phyloP scores from a whole-genome alignment of 805 yeast genomes.

The Kuraishia capsulata region DNA sequence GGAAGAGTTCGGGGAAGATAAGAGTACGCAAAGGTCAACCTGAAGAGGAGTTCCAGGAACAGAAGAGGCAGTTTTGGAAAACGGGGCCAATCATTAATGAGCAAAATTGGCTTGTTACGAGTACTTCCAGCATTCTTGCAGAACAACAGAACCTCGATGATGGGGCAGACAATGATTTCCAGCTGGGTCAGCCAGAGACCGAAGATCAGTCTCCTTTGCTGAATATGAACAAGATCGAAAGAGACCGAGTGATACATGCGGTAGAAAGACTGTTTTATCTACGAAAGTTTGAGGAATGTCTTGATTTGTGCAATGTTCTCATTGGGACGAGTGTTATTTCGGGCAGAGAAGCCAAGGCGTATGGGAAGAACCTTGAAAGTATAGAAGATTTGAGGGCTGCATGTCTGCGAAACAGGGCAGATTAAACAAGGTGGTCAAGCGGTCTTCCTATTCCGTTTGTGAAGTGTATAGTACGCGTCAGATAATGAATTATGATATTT shows the following conservation, averaged over 20 bases:
- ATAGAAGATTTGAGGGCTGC: constrained; percentile 32
- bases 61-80: constrained; percentile 36
- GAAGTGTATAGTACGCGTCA: no score
- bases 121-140: not conserved
- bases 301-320: constrained; percentile 22
- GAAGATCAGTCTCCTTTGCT: not conserved
- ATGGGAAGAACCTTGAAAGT: constrained; percentile 41
- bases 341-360: constrained; percentile 31
- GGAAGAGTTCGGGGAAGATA: constrained; percentile 34
- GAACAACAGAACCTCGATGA: not conserved
- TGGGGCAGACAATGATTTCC: not conserved
- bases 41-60: constrained; percentile 49
- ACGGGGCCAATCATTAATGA: constrained; percentile 54
- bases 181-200: not conserved
- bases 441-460: no score
- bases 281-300: constrained; percentile 42
- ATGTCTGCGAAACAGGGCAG: constrained; percentile 22
- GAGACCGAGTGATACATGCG: constrained; percentile 46
- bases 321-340: constrained; percentile 15
- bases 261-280: constrained; percentile 56
- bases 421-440: no score
- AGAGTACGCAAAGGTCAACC: constrained; percentile 62
- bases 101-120: constrained; percentile 28
- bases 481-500: no score
- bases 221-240: constrained; percentile 34